These are phyloP conservation scores for Scutellaria galericulata DNA, from an alignment of 257 asterid genomes.

Conservation along the genomic window DNA sequence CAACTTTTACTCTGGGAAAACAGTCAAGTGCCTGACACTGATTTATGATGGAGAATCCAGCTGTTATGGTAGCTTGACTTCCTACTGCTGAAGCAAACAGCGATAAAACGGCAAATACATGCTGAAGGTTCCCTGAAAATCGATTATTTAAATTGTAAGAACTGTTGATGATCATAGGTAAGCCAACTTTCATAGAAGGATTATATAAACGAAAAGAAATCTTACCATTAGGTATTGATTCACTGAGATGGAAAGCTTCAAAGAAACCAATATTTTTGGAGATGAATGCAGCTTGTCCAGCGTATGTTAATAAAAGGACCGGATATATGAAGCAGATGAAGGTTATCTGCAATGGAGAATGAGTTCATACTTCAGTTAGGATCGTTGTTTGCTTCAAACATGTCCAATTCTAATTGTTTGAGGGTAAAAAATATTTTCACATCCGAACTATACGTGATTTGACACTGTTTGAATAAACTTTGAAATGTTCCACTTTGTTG, in stretches of 20 bases:
- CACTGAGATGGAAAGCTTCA: conserved; percentile 75
- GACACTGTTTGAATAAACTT: no score
- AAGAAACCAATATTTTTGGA: conserved; percentile 46
- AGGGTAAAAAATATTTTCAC: no score
- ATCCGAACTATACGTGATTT: no score
- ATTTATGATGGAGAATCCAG: conserved; percentile 90
- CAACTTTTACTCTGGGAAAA: conserved; percentile 89
- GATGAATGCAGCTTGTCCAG: conserved; percentile 92
- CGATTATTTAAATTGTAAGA: conserved; percentile 32
- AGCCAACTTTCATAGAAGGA: conserved; percentile 15
- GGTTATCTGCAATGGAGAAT: conserved; percentile 63
- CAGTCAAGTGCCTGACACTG: conserved; percentile 91
- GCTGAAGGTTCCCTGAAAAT: conserved; percentile 70
- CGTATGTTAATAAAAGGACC: conserved; percentile 74
- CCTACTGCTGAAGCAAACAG: conserved; percentile 94
- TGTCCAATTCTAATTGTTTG: no score
- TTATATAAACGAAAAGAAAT: conserved; percentile 27
- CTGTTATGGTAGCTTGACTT: conserved; percentile 96
- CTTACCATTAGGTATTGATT: conserved; percentile 86
- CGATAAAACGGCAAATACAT: conserved; percentile 72
- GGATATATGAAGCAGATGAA: conserved; percentile 84
- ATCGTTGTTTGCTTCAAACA: no score
- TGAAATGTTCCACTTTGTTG: no score
- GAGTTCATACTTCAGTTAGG: conserved; percentile 17
- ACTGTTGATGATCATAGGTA: conserved; percentile 14